Base-by-base conservation (phyloP, 2,329 filamentous ascomycete species). In the Sporothrix brunneoviolacea region DNA sequence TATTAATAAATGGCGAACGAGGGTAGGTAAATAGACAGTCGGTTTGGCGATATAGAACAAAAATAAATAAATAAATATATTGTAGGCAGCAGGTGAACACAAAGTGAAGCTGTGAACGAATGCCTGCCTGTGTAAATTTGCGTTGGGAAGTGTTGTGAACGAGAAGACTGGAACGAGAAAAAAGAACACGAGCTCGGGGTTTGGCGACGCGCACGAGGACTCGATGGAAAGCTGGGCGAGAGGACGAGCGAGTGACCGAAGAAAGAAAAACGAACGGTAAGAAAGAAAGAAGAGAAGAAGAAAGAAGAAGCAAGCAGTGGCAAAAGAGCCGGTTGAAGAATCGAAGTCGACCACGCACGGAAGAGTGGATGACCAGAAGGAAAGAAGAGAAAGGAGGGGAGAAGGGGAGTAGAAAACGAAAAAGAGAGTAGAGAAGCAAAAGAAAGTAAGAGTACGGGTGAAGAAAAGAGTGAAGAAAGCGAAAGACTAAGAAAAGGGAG, bases 401-500 rank as follows among this genome's bases (percentile, higher is more conserved):
- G 61, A 63, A 65, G n/a, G 13, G 40, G 28, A 65, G 63, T 24
- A 61, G 58, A 59, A 48, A 61, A 56, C 57, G 62, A 58, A 61
- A 59, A 38, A 48, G 57, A 63, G 74, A 32, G 70, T 72, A 8
- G 79, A 33, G 16, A 19, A 42, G 43, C 28, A 33, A 42, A 15
- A 39, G 27, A 21, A 35, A 24, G 30, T 33, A 42, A 28, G 30
- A 48, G 28, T 28, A 16, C 57, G 54, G 57, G 54, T 53, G 60
- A 53, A 52, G 54, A 54, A 57, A 51, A 55, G 54, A 56, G 59
- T 45, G 52, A 56, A 57, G 48, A 59, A 57, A 42, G 64, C 62
- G 63, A 65, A 65, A 63, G 15, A 61, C n/a, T n/a, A 22, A 44
- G 18, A 16, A 16, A 35, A 50, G 42, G 38, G 21, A 51, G 36